Evolutionary conservation across 371 early-diverging fungal species (phyloP).

Genomic region (Mortierella sp.): DNA sequence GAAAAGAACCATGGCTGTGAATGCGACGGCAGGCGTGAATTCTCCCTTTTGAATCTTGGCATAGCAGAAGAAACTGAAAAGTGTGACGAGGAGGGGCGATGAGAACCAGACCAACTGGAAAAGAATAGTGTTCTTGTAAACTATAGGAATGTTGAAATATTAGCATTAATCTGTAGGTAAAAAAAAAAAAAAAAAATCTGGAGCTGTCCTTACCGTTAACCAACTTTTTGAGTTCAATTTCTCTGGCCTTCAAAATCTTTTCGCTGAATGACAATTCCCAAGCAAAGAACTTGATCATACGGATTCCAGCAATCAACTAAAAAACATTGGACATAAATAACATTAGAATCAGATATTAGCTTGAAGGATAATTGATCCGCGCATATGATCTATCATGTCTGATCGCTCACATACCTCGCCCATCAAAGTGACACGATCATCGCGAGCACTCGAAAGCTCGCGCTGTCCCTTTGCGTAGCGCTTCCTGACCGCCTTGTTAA

Average conservation of each 20-base stretch:
- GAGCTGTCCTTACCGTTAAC: slow-evolving; percentile 50
- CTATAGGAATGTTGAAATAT: background rate
- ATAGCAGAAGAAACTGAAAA: slow-evolving; percentile 68
- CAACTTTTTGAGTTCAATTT: slow-evolving; percentile 64
- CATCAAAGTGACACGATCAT: slow-evolving; percentile 59
- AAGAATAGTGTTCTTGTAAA: slow-evolving; percentile 58
- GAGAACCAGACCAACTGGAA: slow-evolving; percentile 60
- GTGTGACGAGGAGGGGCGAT: slow-evolving; percentile 69
- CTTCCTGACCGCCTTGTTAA: slow-evolving; percentile 69
- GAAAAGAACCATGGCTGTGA: slow-evolving; percentile 72
- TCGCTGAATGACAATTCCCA: slow-evolving; percentile 73
- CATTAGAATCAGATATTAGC: background rate
- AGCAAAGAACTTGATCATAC: slow-evolving; percentile 81
- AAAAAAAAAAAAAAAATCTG: slow-evolving; percentile 41
- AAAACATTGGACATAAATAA: background rate
- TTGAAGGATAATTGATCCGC: too few species aligned
- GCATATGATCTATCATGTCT: background rate
- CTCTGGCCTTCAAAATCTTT: slow-evolving; percentile 63
- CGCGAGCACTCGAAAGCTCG: slow-evolving; percentile 56
- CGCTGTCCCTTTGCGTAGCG: slow-evolving; percentile 58
- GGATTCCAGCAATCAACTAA: slow-evolving; percentile 75
- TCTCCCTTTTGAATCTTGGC: slow-evolving; percentile 68
- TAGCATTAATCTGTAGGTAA: background rate
- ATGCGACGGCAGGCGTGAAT: slow-evolving; percentile 73
- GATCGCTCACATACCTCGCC: slow-evolving; percentile 45